Conservation (phyloP, 1,284 basidiomycete species). For the Microbotryomycetes sp. region DNA sequence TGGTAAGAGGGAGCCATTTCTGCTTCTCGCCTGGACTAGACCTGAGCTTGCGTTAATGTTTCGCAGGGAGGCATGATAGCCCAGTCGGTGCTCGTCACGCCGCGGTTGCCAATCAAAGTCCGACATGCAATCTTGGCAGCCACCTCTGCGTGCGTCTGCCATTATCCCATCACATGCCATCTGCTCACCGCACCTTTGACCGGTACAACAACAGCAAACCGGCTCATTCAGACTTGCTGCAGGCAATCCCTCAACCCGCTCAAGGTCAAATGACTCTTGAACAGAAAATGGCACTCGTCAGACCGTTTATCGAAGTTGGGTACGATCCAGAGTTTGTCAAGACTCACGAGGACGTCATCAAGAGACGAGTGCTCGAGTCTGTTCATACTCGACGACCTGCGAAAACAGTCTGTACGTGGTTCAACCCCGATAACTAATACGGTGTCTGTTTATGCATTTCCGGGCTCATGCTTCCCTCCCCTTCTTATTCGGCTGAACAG, state of each 20-base stretch:
- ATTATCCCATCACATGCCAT: too few species aligned
- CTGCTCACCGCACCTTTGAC: too few species aligned
- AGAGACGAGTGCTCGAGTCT: neutral
- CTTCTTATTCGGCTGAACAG: neutral
- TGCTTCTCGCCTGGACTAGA: too few species aligned
- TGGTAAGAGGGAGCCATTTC: constrained; percentile 3
- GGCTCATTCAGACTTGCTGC: constrained; percentile 26
- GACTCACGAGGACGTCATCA: neutral
- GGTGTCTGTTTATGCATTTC: too few species aligned
- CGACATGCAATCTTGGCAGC: constrained; percentile 20
- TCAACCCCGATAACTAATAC: too few species aligned
- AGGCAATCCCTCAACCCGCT: constrained; percentile 16
- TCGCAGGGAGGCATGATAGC: constrained; percentile 29
- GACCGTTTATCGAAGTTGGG: constrained; percentile 17
- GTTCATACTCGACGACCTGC: constrained; percentile 1
- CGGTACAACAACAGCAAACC: constrained; percentile 15
- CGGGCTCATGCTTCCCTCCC: too few species aligned
- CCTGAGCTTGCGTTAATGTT: too few species aligned
- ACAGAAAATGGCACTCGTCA: constrained; percentile 20
- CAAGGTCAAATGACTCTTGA: constrained; percentile 8
- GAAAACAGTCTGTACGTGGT: neutral
- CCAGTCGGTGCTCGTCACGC: constrained; percentile 10
- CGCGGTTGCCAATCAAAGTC: constrained; percentile 18
- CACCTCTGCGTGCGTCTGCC: constrained; percentile 17
- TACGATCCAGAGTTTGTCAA: constrained; percentile 18